Base-by-base conservation (phyloP, 345 rosid genomes). In the Syzygium grande region DNA sequence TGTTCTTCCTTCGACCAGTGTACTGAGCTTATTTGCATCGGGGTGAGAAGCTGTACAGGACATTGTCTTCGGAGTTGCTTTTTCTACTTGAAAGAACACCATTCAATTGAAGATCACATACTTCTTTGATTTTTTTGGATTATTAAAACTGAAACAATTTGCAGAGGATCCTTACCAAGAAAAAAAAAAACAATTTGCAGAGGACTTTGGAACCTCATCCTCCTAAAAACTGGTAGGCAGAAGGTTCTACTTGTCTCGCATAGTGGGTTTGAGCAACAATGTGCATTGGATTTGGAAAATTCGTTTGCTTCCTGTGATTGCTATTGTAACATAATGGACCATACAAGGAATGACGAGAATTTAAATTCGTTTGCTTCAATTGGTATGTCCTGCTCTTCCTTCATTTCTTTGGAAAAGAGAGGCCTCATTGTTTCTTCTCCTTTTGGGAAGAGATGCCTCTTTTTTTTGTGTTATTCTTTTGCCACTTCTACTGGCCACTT, bases 41-140 rank as follows among this genome's bases (percentile, higher is more conserved):
- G 86, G 38, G 41, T 84, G 38, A 55, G 86, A 84, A 84, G 59
- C 61, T 84, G 86, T 84, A 84, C 86, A 84, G 86, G 86, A 52
- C 56, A 16, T 52, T 84, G 59, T 84, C 41, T 84, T 52, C 17
- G 10, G 43, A 84, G 23, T 73, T 73, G 83, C 49, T 38, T 73
- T 73, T 38, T 38, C 83, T 73, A 73, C 83, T 34, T 73, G 83
- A 73, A 73, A 38, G 83, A 19, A 73, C 49, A 73, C 23, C 83
- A 30, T 73, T 73, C 83, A 73, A 38, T 73, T 73, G 83, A 9
- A 73, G 49, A 73, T 73, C 83, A 34, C 49, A 34, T 41, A 73
- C 83, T 17, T 73, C 27, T 5, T 59, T 56, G 0, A 22, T 73
- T 68, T 68, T 34, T 34, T 73, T 34, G 25, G 83, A 38, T 41